These are phyloP conservation scores for Begonia peltatifolia DNA, from an alignment of 306 rosid species.

Conservation along the genomic window DNA sequence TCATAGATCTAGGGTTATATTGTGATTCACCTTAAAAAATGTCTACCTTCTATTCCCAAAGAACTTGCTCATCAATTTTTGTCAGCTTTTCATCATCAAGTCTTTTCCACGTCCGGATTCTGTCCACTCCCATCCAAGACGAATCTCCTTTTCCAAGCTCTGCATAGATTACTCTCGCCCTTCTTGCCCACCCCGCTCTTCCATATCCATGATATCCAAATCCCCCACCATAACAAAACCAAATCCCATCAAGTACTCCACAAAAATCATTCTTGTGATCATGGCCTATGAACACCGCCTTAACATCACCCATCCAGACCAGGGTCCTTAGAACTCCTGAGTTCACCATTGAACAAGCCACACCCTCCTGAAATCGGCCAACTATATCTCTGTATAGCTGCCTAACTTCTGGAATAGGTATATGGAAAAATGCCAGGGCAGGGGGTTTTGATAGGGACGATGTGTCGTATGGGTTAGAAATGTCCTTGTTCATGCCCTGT, in stretches of 20 bases:
- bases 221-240: slow-evolving; percentile 98
- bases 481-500: slow-evolving; percentile 47
- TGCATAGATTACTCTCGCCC: slow-evolving; percentile 62
- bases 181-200: slow-evolving; percentile 62
- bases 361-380: slow-evolving; percentile 65
- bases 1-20: too few relatives aligned
- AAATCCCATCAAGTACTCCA: slow-evolving; percentile 61
- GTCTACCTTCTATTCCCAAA: slow-evolving; percentile 30
- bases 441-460: slow-evolving; percentile 17
- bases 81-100: slow-evolving; percentile 60
- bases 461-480: slow-evolving; percentile 13
- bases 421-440: slow-evolving; percentile 67
- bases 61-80: slow-evolving; percentile 65
- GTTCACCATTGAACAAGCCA: slow-evolving; percentile 65
- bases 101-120: slow-evolving; percentile 80
- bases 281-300: slow-evolving; percentile 87
- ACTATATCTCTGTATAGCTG: slow-evolving; percentile 38
- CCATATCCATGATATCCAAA: slow-evolving; percentile 92
- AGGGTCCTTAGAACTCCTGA: slow-evolving; percentile 59
- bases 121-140: slow-evolving; percentile 49
- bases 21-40: neutral
- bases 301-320: slow-evolving; percentile 63
- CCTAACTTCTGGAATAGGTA: slow-evolving; percentile 77
- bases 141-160: slow-evolving; percentile 46
- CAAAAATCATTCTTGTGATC: slow-evolving; percentile 86